These are phyloP conservation scores for Hemileccinum rubropunctum DNA, from an alignment of 768 basidiomycete species.

Conservation along the genomic window DNA sequence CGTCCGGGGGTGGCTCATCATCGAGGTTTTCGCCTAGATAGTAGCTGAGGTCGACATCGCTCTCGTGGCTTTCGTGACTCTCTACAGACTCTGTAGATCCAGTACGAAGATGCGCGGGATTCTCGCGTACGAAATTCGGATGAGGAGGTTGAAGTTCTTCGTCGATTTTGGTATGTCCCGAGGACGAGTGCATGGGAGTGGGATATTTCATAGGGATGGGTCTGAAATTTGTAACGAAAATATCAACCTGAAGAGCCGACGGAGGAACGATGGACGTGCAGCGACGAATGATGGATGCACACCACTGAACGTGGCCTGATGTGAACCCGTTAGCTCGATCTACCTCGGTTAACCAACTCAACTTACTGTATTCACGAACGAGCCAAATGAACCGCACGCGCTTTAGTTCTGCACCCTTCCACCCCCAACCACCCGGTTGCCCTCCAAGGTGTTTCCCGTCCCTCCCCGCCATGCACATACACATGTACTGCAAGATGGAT, in stretches of 20 bases:
- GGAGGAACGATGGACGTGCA: constrained; percentile 55
- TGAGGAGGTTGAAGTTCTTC: constrained; percentile 38
- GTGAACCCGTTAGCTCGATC: not conserved
- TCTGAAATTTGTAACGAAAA: constrained; percentile 67
- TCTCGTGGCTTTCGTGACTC: constrained; percentile 31
- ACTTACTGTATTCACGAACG: constrained; percentile 70
- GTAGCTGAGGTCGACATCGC: constrained; percentile 42
- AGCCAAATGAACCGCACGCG: constrained; percentile 78
- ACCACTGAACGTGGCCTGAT: constrained; percentile 74
- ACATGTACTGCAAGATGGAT: constrained; percentile 62
- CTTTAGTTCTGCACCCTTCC: constrained; percentile 39
- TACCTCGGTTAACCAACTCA: not conserved
- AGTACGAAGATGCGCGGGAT: constrained; percentile 5
- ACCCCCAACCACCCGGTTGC: constrained; percentile 41
- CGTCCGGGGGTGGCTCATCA: constrained; percentile 26
- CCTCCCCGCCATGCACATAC: constrained; percentile 53
- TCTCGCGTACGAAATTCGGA: constrained; percentile 25
- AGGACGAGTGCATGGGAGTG: constrained; percentile 3
- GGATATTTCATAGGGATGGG: constrained; percentile 20
- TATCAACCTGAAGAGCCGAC: constrained; percentile 57
- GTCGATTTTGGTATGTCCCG: not conserved
- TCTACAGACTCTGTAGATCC: constrained; percentile 28
- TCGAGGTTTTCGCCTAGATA: constrained; percentile 38
- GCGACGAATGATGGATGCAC: constrained; percentile 59
- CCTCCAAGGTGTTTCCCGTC: constrained; percentile 50